phyloP scores from a whole-genome alignment of 352 stramenopile genomes.

The Globisporangium echinulatum region DNA sequence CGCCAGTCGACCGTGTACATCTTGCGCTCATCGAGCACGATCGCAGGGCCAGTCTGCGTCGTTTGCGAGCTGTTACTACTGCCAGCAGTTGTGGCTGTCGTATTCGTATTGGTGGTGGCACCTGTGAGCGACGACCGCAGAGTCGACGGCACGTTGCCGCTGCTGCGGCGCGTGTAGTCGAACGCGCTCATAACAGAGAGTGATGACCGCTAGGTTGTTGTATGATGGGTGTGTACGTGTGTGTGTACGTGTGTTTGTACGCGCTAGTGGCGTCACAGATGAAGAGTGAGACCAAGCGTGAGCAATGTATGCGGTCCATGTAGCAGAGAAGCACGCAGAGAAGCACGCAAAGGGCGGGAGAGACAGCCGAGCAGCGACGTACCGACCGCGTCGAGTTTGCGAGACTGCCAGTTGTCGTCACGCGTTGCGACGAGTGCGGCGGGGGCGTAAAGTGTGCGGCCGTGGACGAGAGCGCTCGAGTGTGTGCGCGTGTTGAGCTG shows the following conservation, averaged over 20 bases:
- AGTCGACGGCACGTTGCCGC: neutral
- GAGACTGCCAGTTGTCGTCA: too few relatives aligned
- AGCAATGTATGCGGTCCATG: too few relatives aligned
- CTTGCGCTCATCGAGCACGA: conserved; percentile 61
- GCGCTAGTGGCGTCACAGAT: neutral
- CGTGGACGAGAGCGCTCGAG: too few relatives aligned
- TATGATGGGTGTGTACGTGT: neutral
- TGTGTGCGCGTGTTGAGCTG: too few relatives aligned
- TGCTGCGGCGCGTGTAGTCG: neutral
- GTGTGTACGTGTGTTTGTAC: neutral
- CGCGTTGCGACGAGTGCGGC: too few relatives aligned
- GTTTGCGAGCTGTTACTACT: conserved; percentile 7
- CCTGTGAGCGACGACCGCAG: neutral
- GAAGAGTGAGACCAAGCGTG: neutral
- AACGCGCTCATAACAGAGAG: too few relatives aligned
- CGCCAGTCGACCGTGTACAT: conserved; percentile 76
- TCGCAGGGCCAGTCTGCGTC: conserved; percentile 14
- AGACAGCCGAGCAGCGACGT: too few relatives aligned
- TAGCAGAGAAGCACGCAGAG: too few relatives aligned
- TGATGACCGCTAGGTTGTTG: too few relatives aligned
- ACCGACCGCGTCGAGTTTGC: too few relatives aligned
- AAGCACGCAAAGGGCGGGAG: too few relatives aligned
- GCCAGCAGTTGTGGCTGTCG: conserved; percentile 2
- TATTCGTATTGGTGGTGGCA: neutral
- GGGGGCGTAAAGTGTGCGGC: too few relatives aligned